Percentiles rank a stretch among this genome's conserved stretches.
phyloP scores from a whole-genome alignment of 139 green algal species.

The Chlorella sp. region DNA sequence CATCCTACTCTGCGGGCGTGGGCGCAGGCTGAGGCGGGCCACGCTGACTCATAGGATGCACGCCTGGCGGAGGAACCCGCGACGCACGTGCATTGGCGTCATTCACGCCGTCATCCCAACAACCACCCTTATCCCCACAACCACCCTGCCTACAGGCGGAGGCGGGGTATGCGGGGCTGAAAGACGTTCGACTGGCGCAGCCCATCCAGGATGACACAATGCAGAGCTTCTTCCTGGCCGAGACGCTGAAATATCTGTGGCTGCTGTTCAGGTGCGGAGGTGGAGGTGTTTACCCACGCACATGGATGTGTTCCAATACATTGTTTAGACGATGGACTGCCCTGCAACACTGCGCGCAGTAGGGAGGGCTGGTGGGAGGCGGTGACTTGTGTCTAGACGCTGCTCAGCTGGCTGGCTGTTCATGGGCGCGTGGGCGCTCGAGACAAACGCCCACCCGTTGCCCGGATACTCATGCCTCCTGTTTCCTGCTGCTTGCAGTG shows the following conservation, averaged over 20 bases:
- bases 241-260: slow-evolving; percentile 89
- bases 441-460: too few relatives aligned
- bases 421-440: too few relatives aligned
- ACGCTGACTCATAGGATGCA: too few relatives aligned
- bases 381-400: background rate
- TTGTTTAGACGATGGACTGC: too few relatives aligned
- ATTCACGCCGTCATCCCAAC: background rate
- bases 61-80: too few relatives aligned
- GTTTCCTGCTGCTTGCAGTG: background rate
- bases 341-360: too few relatives aligned
- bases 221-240: slow-evolving; percentile 81
- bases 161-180: slow-evolving; percentile 68
- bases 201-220: slow-evolving; percentile 69
- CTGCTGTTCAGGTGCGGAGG: slow-evolving; percentile 65
- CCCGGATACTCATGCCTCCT: background rate
- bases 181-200: slow-evolving; percentile 57
- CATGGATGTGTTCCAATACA: too few relatives aligned
- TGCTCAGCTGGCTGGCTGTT: background rate
- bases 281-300: background rate
- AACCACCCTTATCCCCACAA: background rate
- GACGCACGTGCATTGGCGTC: too few relatives aligned
- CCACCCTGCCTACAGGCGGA: slow-evolving; percentile 16
- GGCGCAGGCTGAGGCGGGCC: too few relatives aligned
- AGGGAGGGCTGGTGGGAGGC: too few relatives aligned
- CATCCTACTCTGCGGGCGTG: too few relatives aligned